Percentiles rank a stretch among this genome's conserved stretches.
phyloP scores from a whole-genome alignment of 2,329 filamentous ascomycete genomes.

The Ramularia endophylla region DNA sequence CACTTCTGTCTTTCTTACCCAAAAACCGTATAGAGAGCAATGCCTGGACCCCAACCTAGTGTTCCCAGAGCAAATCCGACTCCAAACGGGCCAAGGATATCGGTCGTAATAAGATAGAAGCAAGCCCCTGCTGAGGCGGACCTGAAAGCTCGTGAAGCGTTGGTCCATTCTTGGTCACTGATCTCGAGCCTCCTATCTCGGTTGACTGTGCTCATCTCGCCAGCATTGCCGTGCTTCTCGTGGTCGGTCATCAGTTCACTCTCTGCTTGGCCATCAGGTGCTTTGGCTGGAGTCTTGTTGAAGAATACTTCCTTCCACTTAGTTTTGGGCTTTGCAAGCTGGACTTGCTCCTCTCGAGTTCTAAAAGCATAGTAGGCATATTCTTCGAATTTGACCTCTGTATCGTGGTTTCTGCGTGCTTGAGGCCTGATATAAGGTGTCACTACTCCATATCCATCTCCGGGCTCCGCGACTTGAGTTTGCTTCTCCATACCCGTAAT shows the following conservation, averaged over 20 bases:
- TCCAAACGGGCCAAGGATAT: constrained; percentile 35
- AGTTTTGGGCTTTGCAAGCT: constrained; percentile 3
- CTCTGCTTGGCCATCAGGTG: background rate
- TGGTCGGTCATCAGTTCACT: background rate
- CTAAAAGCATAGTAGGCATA: constrained; percentile 13
- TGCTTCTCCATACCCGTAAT: too few species aligned
- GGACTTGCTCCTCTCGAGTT: constrained; percentile 11
- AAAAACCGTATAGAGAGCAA: constrained; percentile 34
- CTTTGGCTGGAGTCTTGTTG: constrained; percentile 3
- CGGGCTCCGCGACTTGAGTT: too few species aligned
- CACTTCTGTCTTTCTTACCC: too few species aligned
- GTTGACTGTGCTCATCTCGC: constrained; percentile 2
- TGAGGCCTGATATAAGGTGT: too few species aligned
- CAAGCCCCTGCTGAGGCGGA: constrained; percentile 34
- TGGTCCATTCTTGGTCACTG: constrained; percentile 32
- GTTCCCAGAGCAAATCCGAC: constrained; percentile 30
- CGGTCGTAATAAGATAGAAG: constrained; percentile 44
- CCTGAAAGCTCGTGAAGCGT: constrained; percentile 30
- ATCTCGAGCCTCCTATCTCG: constrained; percentile 21
- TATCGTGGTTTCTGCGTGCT: too few species aligned
- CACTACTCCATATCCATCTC: too few species aligned
- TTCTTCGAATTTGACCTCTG: constrained; percentile 11
- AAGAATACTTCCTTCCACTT: constrained; percentile 4
- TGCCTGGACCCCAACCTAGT: constrained; percentile 33
- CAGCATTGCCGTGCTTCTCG: constrained; percentile 7